phyloP scores from a whole-genome alignment of 768 basidiomycete species.

The Coprinopsis marcescibilis region DNA sequence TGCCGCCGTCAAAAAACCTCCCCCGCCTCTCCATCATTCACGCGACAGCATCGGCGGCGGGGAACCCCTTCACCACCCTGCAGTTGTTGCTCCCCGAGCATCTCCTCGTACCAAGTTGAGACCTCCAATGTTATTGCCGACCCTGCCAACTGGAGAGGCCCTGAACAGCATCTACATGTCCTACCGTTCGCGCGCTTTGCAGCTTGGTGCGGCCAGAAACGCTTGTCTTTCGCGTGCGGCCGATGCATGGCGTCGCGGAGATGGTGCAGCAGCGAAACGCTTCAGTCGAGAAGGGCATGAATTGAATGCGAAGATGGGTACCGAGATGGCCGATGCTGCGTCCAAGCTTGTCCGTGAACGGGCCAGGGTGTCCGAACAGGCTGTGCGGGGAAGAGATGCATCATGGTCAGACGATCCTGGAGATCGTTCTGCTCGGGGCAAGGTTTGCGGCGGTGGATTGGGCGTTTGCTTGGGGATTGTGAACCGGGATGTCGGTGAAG shows the following conservation, averaged over 20 bases:
- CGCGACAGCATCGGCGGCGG: neutral
- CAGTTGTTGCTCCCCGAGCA: constrained; percentile 72
- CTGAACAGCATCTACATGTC: constrained; percentile 81
- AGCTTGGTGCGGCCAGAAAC: constrained; percentile 90
- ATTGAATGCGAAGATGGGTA: constrained; percentile 84
- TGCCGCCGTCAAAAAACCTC: constrained; percentile 78
- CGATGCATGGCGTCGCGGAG: constrained; percentile 92
- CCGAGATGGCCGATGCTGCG: constrained; percentile 83
- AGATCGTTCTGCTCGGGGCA: constrained; percentile 72
- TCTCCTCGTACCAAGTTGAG: constrained; percentile 84
- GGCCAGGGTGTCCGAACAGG: constrained; percentile 66
- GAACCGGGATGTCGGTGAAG: constrained; percentile 46
- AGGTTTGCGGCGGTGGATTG: constrained; percentile 69
- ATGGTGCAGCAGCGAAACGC: constrained; percentile 92
- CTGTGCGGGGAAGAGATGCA: constrained; percentile 63
- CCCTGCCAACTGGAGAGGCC: constrained; percentile 78
- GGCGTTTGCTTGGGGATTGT: constrained; percentile 90
- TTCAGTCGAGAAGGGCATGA: constrained; percentile 94
- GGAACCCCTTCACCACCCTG: constrained; percentile 44
- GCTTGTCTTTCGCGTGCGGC: constrained; percentile 93
- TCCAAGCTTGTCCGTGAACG: constrained; percentile 81
- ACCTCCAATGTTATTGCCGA: constrained; percentile 79
- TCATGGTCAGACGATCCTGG: constrained; percentile 80
- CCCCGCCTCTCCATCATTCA: constrained; percentile 26
- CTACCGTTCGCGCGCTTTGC: constrained; percentile 82